phyloP scores from a whole-genome alignment of 345 rosid species.

The Eutrema heterophyllum region DNA sequence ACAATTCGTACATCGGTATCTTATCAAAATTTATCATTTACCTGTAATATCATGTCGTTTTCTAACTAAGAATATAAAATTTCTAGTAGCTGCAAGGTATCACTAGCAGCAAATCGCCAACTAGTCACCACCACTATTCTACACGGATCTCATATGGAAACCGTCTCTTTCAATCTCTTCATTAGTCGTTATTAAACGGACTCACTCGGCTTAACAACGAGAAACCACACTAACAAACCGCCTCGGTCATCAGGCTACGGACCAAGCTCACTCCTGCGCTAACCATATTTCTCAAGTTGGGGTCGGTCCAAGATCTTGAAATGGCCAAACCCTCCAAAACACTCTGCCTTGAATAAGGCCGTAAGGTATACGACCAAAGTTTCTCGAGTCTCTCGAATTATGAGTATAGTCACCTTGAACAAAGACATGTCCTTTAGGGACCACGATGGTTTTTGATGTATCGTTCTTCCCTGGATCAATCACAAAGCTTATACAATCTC shows the following conservation, averaged over 20 bases:
- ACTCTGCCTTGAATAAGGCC: conserved; percentile 64
- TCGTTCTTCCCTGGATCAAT: conserved; percentile 42
- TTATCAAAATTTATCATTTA: no score
- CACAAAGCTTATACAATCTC: conserved; percentile 50
- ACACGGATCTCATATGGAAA: neutral
- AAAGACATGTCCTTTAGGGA: conserved; percentile 74
- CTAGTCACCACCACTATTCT: neutral
- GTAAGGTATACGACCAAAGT: conserved; percentile 68
- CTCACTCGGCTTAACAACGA: neutral
- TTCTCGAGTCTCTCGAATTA: conserved; percentile 60
- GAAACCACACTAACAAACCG: neutral
- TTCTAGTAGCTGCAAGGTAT: neutral
- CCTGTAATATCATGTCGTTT: no score
- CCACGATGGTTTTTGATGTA: conserved; percentile 40
- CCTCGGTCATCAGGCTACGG: neutral
- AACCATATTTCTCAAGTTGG: neutral
- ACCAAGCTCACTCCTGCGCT: neutral
- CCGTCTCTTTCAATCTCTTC: neutral
- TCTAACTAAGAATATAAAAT: no score
- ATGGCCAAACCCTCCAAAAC: conserved; percentile 73
- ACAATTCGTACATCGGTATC: no score
- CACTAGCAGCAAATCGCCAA: neutral
- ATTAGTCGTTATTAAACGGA: neutral
- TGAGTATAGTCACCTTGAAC: conserved; percentile 64
- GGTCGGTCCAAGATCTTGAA: conserved; percentile 29